A percentile compares a stretch with the other conserved stretches of the same genome.
Evolutionary conservation across 768 basidiomycete species (phyloP).

Genomic region (Tylopilus subfusipes): DNA sequence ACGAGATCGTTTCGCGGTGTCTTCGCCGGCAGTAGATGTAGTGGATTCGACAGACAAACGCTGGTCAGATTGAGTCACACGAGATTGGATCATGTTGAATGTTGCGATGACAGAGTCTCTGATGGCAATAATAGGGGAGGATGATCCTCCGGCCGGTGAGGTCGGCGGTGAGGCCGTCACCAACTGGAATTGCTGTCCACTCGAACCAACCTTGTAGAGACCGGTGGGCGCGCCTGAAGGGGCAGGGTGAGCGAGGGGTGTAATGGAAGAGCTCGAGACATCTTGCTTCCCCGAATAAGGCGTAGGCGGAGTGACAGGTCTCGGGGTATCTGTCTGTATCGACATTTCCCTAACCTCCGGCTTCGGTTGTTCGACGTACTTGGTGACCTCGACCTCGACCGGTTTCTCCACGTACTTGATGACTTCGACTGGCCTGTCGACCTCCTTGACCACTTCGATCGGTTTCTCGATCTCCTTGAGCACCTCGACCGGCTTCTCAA

Average conservation of each 20-base stretch:
- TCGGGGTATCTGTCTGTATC: constrained; percentile 68
- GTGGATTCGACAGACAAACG: constrained; percentile 72
- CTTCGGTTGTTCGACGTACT: constrained; percentile 42
- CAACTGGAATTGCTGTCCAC: constrained; percentile 60
- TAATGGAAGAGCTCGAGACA: constrained; percentile 29
- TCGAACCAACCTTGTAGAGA: constrained; percentile 55
- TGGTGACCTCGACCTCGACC: constrained; percentile 21
- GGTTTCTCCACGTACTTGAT: constrained; percentile 30
- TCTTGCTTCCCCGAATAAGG: constrained; percentile 22
- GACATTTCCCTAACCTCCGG: constrained; percentile 71
- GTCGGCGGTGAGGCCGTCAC: constrained; percentile 46
- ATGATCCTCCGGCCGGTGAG: constrained; percentile 24
- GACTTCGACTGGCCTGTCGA: constrained; percentile 35
- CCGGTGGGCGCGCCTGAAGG: constrained; percentile 33
- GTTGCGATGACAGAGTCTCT: constrained; percentile 49
- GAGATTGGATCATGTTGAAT: constrained; percentile 45
- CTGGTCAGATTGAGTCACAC: constrained; percentile 55
- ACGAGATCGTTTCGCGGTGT: constrained; percentile 50
- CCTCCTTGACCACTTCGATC: constrained; percentile 23
- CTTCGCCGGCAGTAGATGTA: constrained; percentile 50
- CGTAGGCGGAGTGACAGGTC: constrained; percentile 31
- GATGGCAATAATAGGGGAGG: constrained; percentile 39
- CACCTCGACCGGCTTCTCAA: constrained; percentile 26
- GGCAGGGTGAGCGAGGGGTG: constrained; percentile 34
- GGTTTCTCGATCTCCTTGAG: constrained; percentile 21